Conservation (phyloP, 208 protist genomes). For the Acanthamoeba lenticulata region DNA sequence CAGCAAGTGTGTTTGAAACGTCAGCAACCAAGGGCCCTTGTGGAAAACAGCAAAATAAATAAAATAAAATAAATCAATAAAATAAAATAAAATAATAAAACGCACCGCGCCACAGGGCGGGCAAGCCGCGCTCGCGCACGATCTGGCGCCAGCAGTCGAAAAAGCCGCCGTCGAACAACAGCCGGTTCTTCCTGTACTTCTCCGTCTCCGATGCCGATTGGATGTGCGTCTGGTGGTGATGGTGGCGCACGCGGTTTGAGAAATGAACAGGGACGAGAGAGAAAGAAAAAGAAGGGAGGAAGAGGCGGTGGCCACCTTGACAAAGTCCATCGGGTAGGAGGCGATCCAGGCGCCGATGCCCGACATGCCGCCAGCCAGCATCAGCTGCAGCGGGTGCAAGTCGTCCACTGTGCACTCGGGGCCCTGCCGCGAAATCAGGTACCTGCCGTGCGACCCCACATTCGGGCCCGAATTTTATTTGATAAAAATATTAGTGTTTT, state of each 20-base stretch:
- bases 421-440: not conserved
- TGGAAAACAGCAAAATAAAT: not conserved
- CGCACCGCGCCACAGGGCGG: not conserved
- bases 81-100: not conserved
- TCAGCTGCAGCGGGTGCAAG: constrained; percentile 27
- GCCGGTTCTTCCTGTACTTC: constrained; percentile 24
- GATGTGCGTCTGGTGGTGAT: not conserved
- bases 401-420: constrained; percentile 19
- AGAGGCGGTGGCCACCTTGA: not conserved
- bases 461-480: no score
- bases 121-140: not conserved
- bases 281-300: no score
- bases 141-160: constrained; percentile 39
- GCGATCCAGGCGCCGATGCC: constrained; percentile 57
- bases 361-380: constrained; percentile 55
- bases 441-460: not conserved
- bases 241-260: no score
- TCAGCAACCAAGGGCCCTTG: not conserved
- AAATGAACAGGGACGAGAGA: not conserved
- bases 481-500: not conserved
- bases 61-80: not conserved
- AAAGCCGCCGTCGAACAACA: constrained; percentile 25
- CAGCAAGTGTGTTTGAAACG: no score
- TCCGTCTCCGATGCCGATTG: not conserved
- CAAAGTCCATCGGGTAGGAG: constrained; percentile 38